A percentile compares a stretch with the other conserved stretches of the same genome.
Conservation (phyloP, 2,329 filamentous ascomycete genomes). For the Fusarium sp. region DNA sequence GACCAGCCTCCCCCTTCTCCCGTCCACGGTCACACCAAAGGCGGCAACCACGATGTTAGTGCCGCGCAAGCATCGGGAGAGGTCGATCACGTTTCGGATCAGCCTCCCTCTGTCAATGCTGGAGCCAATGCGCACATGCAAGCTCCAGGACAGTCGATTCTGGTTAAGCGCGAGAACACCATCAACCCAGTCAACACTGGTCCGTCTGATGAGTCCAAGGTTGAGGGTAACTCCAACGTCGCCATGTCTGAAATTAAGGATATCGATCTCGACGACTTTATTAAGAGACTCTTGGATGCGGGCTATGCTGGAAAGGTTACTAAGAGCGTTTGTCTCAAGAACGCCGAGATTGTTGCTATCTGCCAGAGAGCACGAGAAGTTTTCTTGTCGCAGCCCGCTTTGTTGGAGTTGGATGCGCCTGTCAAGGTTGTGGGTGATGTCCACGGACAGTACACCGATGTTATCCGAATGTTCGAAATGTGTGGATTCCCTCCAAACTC, state of each 20-base stretch:
- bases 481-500: constrained; percentile 99
- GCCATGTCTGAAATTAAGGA: constrained; percentile 92
- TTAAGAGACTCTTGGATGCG: constrained; percentile 91
- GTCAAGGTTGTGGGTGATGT: constrained; percentile 99
- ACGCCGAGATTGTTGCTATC: constrained; percentile 95
- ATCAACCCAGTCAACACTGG: constrained; percentile 71
- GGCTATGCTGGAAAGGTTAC: constrained; percentile 97
- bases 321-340: constrained; percentile 96
- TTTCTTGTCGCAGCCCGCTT: constrained; percentile 89
- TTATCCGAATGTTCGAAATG: constrained; percentile 97
- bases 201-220: constrained; percentile 57
- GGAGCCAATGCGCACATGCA: constrained; percentile 69
- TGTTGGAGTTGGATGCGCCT: constrained; percentile 91
- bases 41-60: constrained; percentile 80
- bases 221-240: constrained; percentile 67
- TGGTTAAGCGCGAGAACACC: constrained; percentile 81
- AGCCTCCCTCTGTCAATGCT: constrained; percentile 77
- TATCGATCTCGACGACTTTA: constrained; percentile 96
- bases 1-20: constrained; percentile 83
- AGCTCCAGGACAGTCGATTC: constrained; percentile 87
- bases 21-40: constrained; percentile 78
- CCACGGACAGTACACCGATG: constrained; percentile 98
- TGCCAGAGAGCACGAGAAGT: constrained; percentile 90
- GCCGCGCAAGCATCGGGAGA: constrained; percentile 88
- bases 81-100: constrained; percentile 93